A percentile compares a stretch with the other conserved stretches of the same genome.
phyloP scores from a whole-genome alignment of 495 filamentous ascomycete species.

The Aspergillus kassunensis region DNA sequence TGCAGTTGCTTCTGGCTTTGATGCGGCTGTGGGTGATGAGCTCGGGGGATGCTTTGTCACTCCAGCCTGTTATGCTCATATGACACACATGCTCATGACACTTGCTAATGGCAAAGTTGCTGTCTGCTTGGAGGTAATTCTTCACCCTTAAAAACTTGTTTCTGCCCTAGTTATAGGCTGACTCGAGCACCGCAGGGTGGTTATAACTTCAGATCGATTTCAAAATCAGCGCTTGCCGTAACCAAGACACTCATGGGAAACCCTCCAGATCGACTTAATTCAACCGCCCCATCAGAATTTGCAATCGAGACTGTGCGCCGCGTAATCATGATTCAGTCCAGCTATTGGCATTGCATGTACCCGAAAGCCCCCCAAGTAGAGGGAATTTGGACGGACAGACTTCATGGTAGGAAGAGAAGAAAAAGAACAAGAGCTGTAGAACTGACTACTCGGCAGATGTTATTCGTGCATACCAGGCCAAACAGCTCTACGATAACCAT shows the following conservation, averaged over 20 bases:
- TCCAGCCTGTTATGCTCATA: conserved; percentile 89
- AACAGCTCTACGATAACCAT: conserved; percentile 62
- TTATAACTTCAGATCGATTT: conserved; percentile 91
- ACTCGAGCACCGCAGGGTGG: conserved; percentile 58
- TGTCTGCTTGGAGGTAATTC: conserved; percentile 74
- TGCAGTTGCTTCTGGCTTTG: conserved; percentile 86
- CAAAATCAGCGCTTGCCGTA: conserved; percentile 85
- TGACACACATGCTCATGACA: conserved; percentile 98
- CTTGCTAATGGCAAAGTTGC: conserved; percentile 88
- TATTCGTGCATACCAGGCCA: conserved; percentile 68
- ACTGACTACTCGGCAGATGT: conserved; percentile 49
- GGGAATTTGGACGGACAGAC: conserved; percentile 39
- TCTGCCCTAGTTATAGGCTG: not conserved
- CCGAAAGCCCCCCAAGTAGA: conserved; percentile 37
- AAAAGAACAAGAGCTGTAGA: not conserved
- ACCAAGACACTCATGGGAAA: conserved; percentile 93
- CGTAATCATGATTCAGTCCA: conserved; percentile 54
- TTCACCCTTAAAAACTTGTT: not conserved
- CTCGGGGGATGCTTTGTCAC: conserved; percentile 89
- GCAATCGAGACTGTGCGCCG: conserved; percentile 48
- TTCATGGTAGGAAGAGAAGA: conserved; percentile 45
- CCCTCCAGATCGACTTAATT: conserved; percentile 70
- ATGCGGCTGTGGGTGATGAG: conserved; percentile 89
- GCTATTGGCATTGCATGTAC: conserved; percentile 57
- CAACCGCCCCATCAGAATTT: conserved; percentile 36